Percentiles rank a stretch among this genome's conserved stretches.
phyloP scores from a whole-genome alignment of 768 basidiomycete genomes.

The Boletus insuetus region DNA sequence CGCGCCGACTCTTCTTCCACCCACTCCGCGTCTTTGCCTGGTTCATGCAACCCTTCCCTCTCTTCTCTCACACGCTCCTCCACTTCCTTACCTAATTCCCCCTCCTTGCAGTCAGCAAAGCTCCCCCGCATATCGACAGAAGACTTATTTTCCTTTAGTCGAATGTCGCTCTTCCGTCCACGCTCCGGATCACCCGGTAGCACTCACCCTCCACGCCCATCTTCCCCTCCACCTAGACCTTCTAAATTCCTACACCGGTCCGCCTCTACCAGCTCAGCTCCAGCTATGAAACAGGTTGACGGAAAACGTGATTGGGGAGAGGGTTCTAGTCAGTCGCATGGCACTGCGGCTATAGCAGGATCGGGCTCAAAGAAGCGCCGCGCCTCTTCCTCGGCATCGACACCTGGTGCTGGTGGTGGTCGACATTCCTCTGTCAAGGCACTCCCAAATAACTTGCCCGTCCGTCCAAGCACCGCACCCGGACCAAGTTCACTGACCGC shows the following conservation, averaged over 20 bases:
- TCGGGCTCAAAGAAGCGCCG: slow-evolving; percentile 18
- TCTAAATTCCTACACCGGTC: slow-evolving; percentile 18
- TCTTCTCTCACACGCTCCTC: slow-evolving; percentile 13
- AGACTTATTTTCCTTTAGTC: slow-evolving; percentile 29
- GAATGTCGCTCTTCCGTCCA: slow-evolving; percentile 30
- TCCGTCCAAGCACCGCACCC: slow-evolving; percentile 13
- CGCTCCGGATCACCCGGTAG: slow-evolving; percentile 17
- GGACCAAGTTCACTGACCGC: slow-evolving; percentile 2
- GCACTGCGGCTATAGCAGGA: not conserved
- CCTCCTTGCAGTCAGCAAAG: slow-evolving; percentile 5
- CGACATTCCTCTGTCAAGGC: slow-evolving; percentile 20
- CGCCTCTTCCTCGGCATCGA: slow-evolving; percentile 19
- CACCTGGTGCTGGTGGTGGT: slow-evolving; percentile 30
- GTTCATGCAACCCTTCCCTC: slow-evolving; percentile 9
- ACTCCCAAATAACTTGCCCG: not conserved
- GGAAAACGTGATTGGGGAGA: slow-evolving; percentile 6
- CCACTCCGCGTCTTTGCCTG: slow-evolving; percentile 12
- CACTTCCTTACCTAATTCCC: slow-evolving; percentile 15
- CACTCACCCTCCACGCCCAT: not conserved
- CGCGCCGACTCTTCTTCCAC: slow-evolving; percentile 12
- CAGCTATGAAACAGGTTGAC: not conserved
- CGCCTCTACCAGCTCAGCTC: slow-evolving; percentile 18
- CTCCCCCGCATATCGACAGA: slow-evolving; percentile 27
- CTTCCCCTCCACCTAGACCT: slow-evolving; percentile 16
- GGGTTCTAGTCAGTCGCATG: not conserved